Evolutionary conservation across 106 monocot genomes (phyloP).

Genomic region (Allium cepa): DNA sequence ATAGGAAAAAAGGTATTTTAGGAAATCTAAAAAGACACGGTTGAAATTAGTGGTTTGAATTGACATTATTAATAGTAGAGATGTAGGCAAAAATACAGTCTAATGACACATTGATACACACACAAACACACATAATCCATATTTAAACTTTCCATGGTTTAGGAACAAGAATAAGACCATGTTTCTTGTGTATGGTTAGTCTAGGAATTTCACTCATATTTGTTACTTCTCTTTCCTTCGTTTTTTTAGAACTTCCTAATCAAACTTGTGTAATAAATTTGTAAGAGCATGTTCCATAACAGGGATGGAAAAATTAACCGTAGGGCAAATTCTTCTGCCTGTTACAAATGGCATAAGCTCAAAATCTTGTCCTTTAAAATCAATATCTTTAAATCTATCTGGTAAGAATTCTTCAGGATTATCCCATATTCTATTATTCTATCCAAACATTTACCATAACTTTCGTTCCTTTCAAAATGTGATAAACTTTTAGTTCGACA

Average conservation of each 20-base stretch:
- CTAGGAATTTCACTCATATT: background rate
- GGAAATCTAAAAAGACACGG: too few relatives aligned
- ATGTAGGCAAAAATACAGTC: too few relatives aligned
- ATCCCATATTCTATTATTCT: background rate
- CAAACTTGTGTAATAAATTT: background rate
- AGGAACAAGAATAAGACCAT: background rate
- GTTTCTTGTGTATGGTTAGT: background rate
- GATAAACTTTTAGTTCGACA: background rate
- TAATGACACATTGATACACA: too few relatives aligned
- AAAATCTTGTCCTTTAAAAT: slow-evolving; percentile 4
- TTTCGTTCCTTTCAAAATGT: background rate
- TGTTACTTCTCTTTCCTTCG: background rate
- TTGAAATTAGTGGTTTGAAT: too few relatives aligned
- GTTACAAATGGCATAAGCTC: background rate
- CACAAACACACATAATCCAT: too few relatives aligned
- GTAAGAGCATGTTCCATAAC: background rate
- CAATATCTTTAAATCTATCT: background rate
- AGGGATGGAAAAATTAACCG: background rate
- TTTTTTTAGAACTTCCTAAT: background rate
- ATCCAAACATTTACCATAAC: background rate
- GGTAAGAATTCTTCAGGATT: background rate
- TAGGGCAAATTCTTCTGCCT: background rate
- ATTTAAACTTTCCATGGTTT: background rate
- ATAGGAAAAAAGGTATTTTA: too few relatives aligned
- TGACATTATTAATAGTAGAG: too few relatives aligned